Base-by-base conservation (phyloP, 768 basidiomycete genomes). In the Collybia sordida region DNA sequence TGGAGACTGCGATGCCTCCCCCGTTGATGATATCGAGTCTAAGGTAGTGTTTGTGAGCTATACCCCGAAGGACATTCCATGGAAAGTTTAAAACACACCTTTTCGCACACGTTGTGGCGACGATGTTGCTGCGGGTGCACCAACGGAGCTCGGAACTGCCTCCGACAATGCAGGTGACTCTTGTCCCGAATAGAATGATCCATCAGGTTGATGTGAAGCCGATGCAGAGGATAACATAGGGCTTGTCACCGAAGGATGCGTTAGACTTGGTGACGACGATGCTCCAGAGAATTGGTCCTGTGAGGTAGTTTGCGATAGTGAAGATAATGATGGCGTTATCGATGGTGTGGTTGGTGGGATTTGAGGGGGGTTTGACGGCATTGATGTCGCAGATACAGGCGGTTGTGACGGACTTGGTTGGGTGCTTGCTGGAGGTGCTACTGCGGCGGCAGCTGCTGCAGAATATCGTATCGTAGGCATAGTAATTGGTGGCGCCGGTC, bases 401-500 rank as follows among this genome's bases (percentile, higher is more conserved):
- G 74, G 67, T 52, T 73, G 62, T 2, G 78, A 76, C 18, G 54
- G 57, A 36, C 53, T 66, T 19, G 62, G 56, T 45, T 68, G 58
- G 37, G 61, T 45, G 23, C 61, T 37, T 25, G 65, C 24, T 24
- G 67, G 56, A 45, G 73, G 64, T 11, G 71, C 63, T 47, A 77
- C 72, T 49, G 79, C 71, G 2, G 77, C 78, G 12, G 93, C 94
- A 2, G 93, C 95, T 0, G 93, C 93, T n/a, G 92, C 83, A 25
- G 96, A 88, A 64, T 97, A 97, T 43, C 89, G 79, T 62, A 95
- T 90, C 11, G 93, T 88, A 38, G 92, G 88, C 49, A 91, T 66
- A 18, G 77, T 65, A 25, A 75, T 75, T 56, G 80, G 81, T 57
- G 77, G 78, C 47, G 76, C 81, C 51, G 75, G 78, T 47, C 80